Evolutionary conservation across 805 yeast genomes (phyloP).

Genomic region (Ogataea dorogensis): DNA sequence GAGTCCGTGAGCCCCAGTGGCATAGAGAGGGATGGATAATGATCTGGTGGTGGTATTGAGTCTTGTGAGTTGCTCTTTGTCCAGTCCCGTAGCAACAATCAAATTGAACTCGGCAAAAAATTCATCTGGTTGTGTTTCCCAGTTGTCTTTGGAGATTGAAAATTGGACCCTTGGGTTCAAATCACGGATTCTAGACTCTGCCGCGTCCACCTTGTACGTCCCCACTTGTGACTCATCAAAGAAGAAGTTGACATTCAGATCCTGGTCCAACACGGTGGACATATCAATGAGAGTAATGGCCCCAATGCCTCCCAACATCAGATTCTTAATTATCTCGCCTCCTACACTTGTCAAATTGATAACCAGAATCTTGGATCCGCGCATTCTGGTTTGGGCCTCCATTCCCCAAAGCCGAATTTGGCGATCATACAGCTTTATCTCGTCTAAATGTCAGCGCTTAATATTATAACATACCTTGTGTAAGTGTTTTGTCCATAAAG

Average conservation of each 20-base stretch:
- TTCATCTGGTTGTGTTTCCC: conserved; percentile 26
- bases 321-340: conserved; percentile 77
- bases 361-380: conserved; percentile 68
- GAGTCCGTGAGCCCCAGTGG: conserved; percentile 70
- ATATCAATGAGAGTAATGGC: conserved; percentile 67
- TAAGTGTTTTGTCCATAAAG: conserved; percentile 9
- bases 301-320: conserved; percentile 87
- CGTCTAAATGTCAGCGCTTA: conserved; percentile 45
- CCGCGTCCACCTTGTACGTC: conserved; percentile 49
- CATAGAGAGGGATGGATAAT: conserved; percentile 62
- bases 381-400: conserved; percentile 78
- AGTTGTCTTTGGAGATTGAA: conserved; percentile 37
- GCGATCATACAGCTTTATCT: conserved; percentile 88
- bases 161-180: conserved; percentile 79
- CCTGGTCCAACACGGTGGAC: conserved; percentile 53
- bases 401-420: conserved; percentile 96
- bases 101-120: conserved; percentile 62
- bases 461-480: conserved; percentile 14
- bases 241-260: conserved; percentile 75
- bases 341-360: conserved; percentile 77
- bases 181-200: conserved; percentile 57
- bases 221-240: conserved; percentile 58
- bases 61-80: conserved; percentile 37
- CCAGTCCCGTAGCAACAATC: conserved; percentile 71
- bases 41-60: conserved; percentile 59